Evolutionary conservation across 2,329 filamentous ascomycete species (phyloP).

Genomic region (Arthrobotrys conoides): DNA sequence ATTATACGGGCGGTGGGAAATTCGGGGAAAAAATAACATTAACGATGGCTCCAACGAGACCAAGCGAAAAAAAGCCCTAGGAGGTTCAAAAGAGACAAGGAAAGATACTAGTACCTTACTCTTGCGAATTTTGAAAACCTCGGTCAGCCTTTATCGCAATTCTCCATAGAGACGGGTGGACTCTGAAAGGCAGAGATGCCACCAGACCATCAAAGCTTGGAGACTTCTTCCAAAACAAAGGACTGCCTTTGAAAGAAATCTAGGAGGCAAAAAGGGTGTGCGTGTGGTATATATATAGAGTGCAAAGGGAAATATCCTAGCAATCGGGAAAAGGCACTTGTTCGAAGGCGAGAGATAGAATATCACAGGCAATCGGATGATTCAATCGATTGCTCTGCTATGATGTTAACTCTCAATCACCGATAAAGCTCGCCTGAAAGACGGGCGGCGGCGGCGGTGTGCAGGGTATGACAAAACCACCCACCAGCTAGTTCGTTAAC

Average conservation of each 20-base stretch:
- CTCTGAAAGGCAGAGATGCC: constrained; percentile 41
- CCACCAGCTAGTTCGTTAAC: constrained; percentile 10
- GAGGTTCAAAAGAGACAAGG: constrained; percentile 52
- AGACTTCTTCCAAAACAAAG: not conserved
- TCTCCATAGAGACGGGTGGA: constrained; percentile 58
- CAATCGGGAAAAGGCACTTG: not conserved
- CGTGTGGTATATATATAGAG: not conserved
- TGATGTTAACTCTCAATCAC: constrained; percentile 16
- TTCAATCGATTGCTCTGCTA: constrained; percentile 22
- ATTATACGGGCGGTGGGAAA: constrained; percentile 9
- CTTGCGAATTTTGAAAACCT: constrained; percentile 58
- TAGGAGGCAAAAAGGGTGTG: not conserved
- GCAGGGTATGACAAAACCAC: constrained; percentile 13
- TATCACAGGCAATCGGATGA: not conserved
- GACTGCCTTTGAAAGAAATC: not conserved
- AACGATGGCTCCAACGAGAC: not conserved
- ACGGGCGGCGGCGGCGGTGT: not conserved
- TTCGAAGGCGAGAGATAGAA: constrained; percentile 6
- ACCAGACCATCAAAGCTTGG: constrained; percentile 36
- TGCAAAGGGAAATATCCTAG: not conserved
- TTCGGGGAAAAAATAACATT: not conserved
- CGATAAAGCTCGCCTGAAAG: constrained; percentile 13
- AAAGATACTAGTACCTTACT: constrained; percentile 59
- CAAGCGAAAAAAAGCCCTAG: constrained; percentile 27
- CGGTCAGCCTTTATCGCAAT: constrained; percentile 60